phyloP scores from a whole-genome alignment of 495 filamentous ascomycete genomes.

The Aspergillus nidulans region DNA sequence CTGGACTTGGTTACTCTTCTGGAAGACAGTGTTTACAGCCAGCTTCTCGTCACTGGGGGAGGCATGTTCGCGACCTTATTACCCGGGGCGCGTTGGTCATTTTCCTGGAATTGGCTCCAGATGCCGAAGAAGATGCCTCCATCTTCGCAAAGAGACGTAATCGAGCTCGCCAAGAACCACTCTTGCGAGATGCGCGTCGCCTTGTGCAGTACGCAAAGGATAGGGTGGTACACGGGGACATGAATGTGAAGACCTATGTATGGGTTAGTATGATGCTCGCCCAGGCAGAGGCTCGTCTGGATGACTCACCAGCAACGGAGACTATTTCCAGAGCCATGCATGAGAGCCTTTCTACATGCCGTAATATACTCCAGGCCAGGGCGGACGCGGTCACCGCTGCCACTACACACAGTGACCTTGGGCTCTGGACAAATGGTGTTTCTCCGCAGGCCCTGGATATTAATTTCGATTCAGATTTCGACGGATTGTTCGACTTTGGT shows the following conservation, averaged over 20 bases:
- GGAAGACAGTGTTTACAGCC: conserved; percentile 35
- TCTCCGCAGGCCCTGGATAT: not conserved
- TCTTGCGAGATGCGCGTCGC: conserved; percentile 33
- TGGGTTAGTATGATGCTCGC: conserved; percentile 43
- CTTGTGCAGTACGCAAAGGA: conserved; percentile 31
- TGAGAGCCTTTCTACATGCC: conserved; percentile 27
- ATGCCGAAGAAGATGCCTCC: conserved; percentile 21
- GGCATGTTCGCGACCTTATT: conserved; percentile 46
- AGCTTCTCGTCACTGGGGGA: conserved; percentile 37
- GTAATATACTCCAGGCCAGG: conserved; percentile 18
- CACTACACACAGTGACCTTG: not conserved
- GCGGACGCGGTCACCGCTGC: not conserved
- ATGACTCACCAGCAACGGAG: conserved; percentile 17
- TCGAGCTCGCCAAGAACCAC: conserved; percentile 24
- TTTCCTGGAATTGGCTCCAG: conserved; percentile 34
- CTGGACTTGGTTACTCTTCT: conserved; percentile 39
- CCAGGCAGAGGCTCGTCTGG: conserved; percentile 33
- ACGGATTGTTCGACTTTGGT: not conserved
- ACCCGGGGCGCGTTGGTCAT: conserved; percentile 30
- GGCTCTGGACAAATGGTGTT: not conserved
- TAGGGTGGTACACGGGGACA: conserved; percentile 44
- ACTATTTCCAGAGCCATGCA: conserved; percentile 19
- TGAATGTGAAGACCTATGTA: conserved; percentile 46
- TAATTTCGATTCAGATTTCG: not conserved
- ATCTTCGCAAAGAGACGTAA: conserved; percentile 19